Percentiles rank a stretch among this genome's conserved stretches.
These are phyloP conservation scores for Digitaria exilis DNA, from an alignment of 202 grass and related monocot species.

Conservation along the genomic window DNA sequence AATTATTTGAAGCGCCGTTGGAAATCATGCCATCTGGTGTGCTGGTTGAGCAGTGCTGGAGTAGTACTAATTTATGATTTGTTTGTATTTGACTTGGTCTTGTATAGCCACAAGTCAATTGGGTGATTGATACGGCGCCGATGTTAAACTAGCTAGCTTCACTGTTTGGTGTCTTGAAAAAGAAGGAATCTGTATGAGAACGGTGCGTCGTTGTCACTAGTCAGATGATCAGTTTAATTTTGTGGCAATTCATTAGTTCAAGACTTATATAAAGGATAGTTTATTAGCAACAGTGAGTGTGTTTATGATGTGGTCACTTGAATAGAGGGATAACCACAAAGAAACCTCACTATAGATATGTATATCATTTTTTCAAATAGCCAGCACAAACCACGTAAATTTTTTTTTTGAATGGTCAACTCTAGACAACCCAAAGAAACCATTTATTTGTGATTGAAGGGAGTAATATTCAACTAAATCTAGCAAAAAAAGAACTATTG, in stretches of 20 bases:
- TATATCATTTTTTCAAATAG: background rate
- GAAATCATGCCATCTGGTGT: background rate
- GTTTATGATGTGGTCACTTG: too few relatives aligned
- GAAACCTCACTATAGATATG: background rate
- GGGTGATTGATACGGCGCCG: background rate
- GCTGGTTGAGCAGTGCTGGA: background rate
- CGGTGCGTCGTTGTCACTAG: background rate
- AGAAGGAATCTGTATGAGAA: background rate
- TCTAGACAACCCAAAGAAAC: background rate
- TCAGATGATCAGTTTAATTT: background rate
- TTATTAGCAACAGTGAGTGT: background rate
- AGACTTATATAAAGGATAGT: background rate
- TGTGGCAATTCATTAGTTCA: background rate
- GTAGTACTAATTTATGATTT: background rate
- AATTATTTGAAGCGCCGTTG: constrained; percentile 23
- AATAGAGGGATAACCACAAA: too few relatives aligned
- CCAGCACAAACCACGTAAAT: background rate
- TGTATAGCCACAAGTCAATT: background rate
- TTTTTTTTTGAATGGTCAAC: background rate
- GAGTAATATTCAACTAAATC: background rate
- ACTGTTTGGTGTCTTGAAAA: background rate
- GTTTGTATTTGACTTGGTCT: background rate
- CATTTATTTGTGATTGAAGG: background rate
- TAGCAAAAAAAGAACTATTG: background rate
- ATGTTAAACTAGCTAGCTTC: background rate